phyloP scores from a whole-genome alignment of 140 eudicot genomes.

The Flaveria floridana region DNA sequence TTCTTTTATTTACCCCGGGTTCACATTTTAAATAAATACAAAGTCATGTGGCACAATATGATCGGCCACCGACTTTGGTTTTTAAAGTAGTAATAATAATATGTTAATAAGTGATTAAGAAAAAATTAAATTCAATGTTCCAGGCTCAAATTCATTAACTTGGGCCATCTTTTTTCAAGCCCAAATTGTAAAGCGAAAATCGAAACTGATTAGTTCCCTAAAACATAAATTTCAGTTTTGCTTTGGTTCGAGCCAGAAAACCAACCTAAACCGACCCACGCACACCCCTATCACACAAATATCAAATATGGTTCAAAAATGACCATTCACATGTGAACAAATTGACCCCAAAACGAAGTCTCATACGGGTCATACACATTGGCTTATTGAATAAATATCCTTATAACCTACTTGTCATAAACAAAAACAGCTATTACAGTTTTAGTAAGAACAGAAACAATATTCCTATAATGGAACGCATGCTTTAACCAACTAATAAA shows the following conservation, averaged over 20 bases:
- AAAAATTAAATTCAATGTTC: too few species aligned
- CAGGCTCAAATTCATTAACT: too few species aligned
- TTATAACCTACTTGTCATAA: background rate
- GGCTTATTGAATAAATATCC: slow-evolving; percentile 13
- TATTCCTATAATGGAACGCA: slow-evolving; percentile 12
- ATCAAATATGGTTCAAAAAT: background rate
- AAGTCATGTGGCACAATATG: too few species aligned
- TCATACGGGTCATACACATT: slow-evolving; percentile 19
- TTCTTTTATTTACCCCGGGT: too few species aligned
- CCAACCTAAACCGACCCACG: background rate
- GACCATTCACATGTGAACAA: background rate
- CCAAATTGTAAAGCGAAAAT: too few species aligned
- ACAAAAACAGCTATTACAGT: background rate
- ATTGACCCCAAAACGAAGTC: background rate
- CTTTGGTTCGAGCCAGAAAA: background rate
- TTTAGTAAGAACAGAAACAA: slow-evolving; percentile 9
- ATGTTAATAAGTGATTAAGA: too few species aligned
- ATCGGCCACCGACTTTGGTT: too few species aligned
- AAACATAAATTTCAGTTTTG: background rate
- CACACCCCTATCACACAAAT: background rate
- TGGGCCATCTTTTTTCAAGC: too few species aligned
- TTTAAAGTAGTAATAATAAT: too few species aligned
- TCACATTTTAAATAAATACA: too few species aligned
- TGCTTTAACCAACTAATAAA: slow-evolving; percentile 1
- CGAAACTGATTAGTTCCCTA: background rate